Conservation (phyloP, 2,329 filamentous ascomycete species). For the Microdochium trichocladiopsis region DNA sequence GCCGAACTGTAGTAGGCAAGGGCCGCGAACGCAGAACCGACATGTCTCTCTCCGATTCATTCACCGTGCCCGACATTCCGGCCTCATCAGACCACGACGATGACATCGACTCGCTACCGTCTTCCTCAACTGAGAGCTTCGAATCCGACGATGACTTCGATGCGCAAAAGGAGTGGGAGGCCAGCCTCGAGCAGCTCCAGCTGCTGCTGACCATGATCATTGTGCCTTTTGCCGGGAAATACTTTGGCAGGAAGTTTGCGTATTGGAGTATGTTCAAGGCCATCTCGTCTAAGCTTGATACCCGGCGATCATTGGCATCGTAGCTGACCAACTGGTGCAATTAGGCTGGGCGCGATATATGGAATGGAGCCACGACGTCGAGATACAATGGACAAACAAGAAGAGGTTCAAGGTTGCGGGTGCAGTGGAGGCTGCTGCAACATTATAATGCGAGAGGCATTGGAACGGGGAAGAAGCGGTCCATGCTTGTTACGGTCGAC, state of each 20-base stretch:
- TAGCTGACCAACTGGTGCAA: slow-evolving; percentile 1
- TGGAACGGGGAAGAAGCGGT: not conserved
- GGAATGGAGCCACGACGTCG: slow-evolving; percentile 84
- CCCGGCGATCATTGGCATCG: not conserved
- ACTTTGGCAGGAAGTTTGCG: slow-evolving; percentile 87
- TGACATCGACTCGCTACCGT: slow-evolving; percentile 59
- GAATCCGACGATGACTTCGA: slow-evolving; percentile 62
- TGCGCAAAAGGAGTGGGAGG: slow-evolving; percentile 91
- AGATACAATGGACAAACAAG: slow-evolving; percentile 60
- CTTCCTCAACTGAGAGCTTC: slow-evolving; percentile 43
- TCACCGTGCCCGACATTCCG: slow-evolving; percentile 41
- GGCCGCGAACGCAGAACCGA: slow-evolving; percentile 7
- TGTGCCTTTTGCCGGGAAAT: slow-evolving; percentile 91
- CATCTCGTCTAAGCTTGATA: not conserved
- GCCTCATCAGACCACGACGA: slow-evolving; percentile 39
- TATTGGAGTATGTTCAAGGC: slow-evolving; percentile 73
- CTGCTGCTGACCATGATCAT: slow-evolving; percentile 89
- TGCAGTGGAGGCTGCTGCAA: slow-evolving; percentile 51
- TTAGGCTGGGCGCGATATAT: slow-evolving; percentile 88
- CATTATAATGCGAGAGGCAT: slow-evolving; percentile 29
- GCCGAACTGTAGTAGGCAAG: too few relatives aligned
- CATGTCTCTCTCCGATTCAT: slow-evolving; percentile 37
- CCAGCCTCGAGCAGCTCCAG: slow-evolving; percentile 88
- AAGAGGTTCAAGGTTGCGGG: slow-evolving; percentile 57
- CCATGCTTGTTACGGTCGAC: not conserved